Conservation (phyloP, 1,284 basidiomycete genomes). For the Hymenochaete sp. region DNA sequence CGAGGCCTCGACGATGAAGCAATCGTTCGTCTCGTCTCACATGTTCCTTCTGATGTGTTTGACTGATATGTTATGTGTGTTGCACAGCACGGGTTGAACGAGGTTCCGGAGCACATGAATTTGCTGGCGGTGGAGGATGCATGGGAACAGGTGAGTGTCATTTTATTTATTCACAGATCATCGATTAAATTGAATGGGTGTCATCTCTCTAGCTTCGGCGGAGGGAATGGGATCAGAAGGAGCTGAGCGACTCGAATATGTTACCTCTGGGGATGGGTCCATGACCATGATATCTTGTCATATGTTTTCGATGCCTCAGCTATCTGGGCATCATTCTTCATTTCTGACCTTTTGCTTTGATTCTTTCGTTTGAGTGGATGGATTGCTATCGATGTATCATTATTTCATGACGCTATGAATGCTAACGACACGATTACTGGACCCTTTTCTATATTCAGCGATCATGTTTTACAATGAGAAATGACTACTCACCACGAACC, state of each 20-base stretch:
- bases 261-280: slow-evolving; percentile 13
- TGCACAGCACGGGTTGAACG: slow-evolving; percentile 45
- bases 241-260: slow-evolving; percentile 14
- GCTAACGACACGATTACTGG: not conserved
- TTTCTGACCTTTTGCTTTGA: not conserved
- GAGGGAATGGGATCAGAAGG: slow-evolving; percentile 15
- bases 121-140: slow-evolving; percentile 52
- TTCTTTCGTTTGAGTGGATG: not conserved
- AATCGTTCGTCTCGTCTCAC: slow-evolving; percentile 2
- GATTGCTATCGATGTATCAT: not conserved
- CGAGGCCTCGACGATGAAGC: slow-evolving; percentile 55
- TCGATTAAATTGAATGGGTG: not conserved
- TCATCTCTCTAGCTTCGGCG: slow-evolving; percentile 3
- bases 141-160: slow-evolving; percentile 42
- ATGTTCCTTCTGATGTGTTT: slow-evolving; percentile 1
- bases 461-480: too few relatives aligned
- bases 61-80: slow-evolving; percentile 11
- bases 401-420: not conserved
- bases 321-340: not conserved
- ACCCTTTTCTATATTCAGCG: not conserved
- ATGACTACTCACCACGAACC: too few relatives aligned
- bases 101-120: slow-evolving; percentile 70
- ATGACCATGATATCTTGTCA: not conserved
- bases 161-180: not conserved
- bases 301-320: not conserved